Evolutionary conservation across 2,329 filamentous ascomycete species (phyloP), one percentile per base, ranked within the genome.

Genomic region (Aciculosporium take): DNA sequence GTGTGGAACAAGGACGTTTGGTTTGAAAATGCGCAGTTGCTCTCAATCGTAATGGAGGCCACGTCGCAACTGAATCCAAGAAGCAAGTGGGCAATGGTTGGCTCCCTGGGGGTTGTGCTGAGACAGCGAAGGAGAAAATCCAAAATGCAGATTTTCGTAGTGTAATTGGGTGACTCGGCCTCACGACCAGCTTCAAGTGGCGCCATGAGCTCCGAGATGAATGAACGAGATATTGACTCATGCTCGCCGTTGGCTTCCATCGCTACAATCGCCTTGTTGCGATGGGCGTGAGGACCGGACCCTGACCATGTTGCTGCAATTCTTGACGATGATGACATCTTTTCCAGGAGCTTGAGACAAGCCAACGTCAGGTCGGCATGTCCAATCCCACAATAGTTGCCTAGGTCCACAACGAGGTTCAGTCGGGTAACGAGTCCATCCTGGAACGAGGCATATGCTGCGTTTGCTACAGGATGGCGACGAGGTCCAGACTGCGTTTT

Each of bases 81-180:
- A 2, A 98, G 67, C 35, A 94, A 70, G 58, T 98, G 93, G 0
- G 89, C 91, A 49, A 98, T 80, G 2, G 82, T 93, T 4, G 91
- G 88, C 50, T 79, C 76, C 51, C 81, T 74, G 1, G 83, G 79
- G 21, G 80, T 81, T 27, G 81, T 77, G 41, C 74, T 72, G 3
- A 98, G 69, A 55, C 85, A 94, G 41, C 79, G 76, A 50, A 84
- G 82, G 29, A 99, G 65, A 52, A 98, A 89, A 48, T 89, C 81
- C 5, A 98, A 71, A 18, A 96, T 79, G 45, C 81, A 82, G 40
- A 84, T 68, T 59, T 95, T 94, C 56, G 87, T 84, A 44, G 81
- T 66, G 58, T 91, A 94, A 45, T 78, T 77, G 0, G 84, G 71
- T 2, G 83, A 78, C 32, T 76, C 69, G 30, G 76, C 71, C 42